A percentile compares a stretch with the other conserved stretches of the same genome.
Evolutionary conservation across 208 protist species (phyloP).

Genomic region (Trichomonas gallinae): DNA sequence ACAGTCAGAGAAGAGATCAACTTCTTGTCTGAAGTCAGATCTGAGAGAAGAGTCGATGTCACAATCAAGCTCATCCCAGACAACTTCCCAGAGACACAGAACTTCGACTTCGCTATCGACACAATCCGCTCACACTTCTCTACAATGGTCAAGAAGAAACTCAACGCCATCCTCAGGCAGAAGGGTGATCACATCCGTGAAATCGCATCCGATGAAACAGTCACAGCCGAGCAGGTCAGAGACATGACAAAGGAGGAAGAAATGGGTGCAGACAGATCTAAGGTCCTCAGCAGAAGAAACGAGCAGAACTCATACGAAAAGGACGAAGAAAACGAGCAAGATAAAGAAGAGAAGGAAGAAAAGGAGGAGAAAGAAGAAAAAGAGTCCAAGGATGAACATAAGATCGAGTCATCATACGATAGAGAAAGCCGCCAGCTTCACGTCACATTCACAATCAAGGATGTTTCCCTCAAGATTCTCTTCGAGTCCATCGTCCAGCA

Average conservation of each 20-base stretch:
- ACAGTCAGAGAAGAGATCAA: background rate
- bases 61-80: background rate
- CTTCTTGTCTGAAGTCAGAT: background rate
- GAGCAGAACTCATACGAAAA: conserved; percentile 23
- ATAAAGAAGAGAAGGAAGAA: conserved; percentile 22
- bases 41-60: background rate
- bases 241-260: background rate
- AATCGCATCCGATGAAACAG: background rate
- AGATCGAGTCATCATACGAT: background rate
- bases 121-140: background rate
- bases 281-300: background rate
- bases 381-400: background rate
- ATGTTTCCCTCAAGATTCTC: background rate
- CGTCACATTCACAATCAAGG: background rate
- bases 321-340: background rate
- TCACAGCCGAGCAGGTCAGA: background rate
- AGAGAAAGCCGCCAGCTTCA: background rate
- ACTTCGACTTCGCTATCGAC: background rate
- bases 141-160: background rate
- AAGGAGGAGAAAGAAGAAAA: conserved; percentile 16
- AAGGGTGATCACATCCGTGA: background rate
- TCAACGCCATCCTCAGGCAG: background rate
- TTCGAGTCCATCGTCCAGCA: background rate
- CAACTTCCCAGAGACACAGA: background rate
- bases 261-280: background rate